Evolutionary conservation across 73 alveolate species (phyloP).

Genomic region (Breviolum minutum): DNA sequence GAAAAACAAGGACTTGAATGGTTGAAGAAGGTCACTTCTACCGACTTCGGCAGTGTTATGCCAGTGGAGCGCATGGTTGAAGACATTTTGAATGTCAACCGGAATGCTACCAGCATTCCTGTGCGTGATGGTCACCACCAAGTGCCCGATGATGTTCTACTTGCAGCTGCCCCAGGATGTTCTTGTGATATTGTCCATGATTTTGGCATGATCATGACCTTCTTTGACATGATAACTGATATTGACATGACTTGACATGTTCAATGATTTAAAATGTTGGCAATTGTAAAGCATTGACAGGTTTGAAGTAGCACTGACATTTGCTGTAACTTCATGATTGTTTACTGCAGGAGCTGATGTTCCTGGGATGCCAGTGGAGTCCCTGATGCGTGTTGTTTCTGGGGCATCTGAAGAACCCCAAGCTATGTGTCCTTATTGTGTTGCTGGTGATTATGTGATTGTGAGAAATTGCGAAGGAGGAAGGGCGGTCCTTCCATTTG

Average conservation of each 20-base stretch:
- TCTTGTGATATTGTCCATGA: background rate
- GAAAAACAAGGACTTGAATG: background rate
- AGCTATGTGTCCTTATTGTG: background rate
- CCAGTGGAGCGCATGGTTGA: background rate
- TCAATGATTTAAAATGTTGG: too few species aligned
- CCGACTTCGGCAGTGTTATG: background rate
- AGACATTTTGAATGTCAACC: background rate
- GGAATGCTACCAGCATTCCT: background rate
- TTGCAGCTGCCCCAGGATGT: conserved; percentile 3
- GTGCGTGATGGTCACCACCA: background rate
- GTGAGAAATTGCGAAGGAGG: background rate
- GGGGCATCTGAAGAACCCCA: background rate
- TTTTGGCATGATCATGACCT: background rate
- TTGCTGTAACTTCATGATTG: background rate
- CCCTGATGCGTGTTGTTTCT: background rate
- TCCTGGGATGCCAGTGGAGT: background rate
- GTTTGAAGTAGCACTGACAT: too few species aligned
- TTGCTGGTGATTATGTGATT: background rate
- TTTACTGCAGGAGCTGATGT: conserved; percentile 1
- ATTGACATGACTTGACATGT: too few species aligned
- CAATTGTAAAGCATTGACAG: too few species aligned
- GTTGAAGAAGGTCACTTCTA: background rate
- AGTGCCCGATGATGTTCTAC: background rate
- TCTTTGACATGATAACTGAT: too few species aligned
- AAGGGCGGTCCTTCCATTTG: background rate